Conservation (phyloP, 2,329 filamentous ascomycete species). For the Fusarium dimerum region DNA sequence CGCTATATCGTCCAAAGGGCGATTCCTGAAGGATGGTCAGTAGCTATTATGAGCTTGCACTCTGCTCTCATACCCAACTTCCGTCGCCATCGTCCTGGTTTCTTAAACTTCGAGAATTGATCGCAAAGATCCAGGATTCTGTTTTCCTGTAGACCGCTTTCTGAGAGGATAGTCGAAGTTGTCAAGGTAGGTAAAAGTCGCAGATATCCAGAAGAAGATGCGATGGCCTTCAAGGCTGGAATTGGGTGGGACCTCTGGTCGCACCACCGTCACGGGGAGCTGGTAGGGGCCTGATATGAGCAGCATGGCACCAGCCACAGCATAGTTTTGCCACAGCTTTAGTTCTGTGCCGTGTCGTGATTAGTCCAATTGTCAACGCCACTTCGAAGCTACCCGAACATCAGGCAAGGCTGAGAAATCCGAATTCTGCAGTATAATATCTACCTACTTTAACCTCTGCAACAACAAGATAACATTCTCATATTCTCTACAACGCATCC, state of each 20-base stretch:
- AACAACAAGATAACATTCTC: constrained; percentile 6
- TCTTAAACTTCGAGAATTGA: neutral
- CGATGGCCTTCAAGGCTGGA: constrained; percentile 30
- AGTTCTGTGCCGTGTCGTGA: constrained; percentile 6
- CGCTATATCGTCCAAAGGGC: constrained; percentile 12
- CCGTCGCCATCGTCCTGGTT: constrained; percentile 18
- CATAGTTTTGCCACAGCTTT: constrained; percentile 9
- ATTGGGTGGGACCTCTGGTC: constrained; percentile 18
- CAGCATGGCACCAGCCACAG: constrained; percentile 14
- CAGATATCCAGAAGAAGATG: constrained; percentile 5
- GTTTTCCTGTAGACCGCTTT: neutral
- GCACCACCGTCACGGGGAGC: constrained; percentile 9
- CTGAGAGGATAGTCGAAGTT: neutral
- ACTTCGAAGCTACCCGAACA: constrained; percentile 25
- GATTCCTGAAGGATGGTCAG: constrained; percentile 22
- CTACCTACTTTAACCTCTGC: constrained; percentile 4
- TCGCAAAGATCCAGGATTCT: neutral
- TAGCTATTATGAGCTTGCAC: constrained; percentile 4
- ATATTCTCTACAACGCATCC: constrained; percentile 6
- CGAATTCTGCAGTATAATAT: constrained; percentile 21
- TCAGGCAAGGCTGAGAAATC: constrained; percentile 50
- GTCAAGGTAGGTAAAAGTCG: neutral
- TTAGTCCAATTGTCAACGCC: constrained; percentile 21
- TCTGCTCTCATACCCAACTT: constrained; percentile 21
- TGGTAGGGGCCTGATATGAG: constrained; percentile 9